Conservation (phyloP, 768 basidiomycete species). For the Amanita pallidorosea region DNA sequence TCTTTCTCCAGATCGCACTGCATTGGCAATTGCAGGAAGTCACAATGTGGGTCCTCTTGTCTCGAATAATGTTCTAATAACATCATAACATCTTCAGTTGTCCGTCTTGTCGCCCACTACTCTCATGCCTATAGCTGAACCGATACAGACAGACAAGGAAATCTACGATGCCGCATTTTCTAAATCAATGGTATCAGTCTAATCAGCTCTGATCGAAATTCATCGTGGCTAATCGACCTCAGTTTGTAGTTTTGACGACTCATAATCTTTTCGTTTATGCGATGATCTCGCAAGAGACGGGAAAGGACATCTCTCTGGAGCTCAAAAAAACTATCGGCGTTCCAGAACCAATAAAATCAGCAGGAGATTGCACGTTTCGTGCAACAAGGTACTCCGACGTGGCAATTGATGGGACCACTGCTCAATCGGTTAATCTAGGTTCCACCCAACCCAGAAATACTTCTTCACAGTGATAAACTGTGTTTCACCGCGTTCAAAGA, state of each 20-base stretch:
- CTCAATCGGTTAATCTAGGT: constrained; percentile 25
- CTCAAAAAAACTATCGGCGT: background rate
- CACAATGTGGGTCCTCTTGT: constrained; percentile 41
- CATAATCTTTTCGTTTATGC: constrained; percentile 53
- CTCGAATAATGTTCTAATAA: constrained; percentile 5
- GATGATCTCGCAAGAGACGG: constrained; percentile 20
- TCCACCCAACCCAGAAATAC: constrained; percentile 38
- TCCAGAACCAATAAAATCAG: constrained; percentile 28
- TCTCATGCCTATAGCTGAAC: constrained; percentile 33
- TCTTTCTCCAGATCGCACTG: constrained; percentile 56
- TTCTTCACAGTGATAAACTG: constrained; percentile 71
- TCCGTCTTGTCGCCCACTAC: constrained; percentile 58
- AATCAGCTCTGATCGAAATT: constrained; percentile 3
- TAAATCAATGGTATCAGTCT: constrained; percentile 37
- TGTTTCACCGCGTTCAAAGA: constrained; percentile 43
- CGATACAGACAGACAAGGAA: constrained; percentile 60
- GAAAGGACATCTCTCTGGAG: constrained; percentile 23
- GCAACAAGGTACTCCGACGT: constrained; percentile 36
- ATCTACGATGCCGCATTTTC: constrained; percentile 85
- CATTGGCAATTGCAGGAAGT: constrained; percentile 65
- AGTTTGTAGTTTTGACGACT: constrained; percentile 64
- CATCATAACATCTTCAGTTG: constrained; percentile 27
- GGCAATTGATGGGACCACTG: background rate
- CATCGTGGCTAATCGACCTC: background rate
- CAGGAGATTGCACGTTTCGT: constrained; percentile 47